These are phyloP conservation scores for Amphibolis antarctica DNA, from an alignment of 106 monocot genomes.

Conservation along the genomic window DNA sequence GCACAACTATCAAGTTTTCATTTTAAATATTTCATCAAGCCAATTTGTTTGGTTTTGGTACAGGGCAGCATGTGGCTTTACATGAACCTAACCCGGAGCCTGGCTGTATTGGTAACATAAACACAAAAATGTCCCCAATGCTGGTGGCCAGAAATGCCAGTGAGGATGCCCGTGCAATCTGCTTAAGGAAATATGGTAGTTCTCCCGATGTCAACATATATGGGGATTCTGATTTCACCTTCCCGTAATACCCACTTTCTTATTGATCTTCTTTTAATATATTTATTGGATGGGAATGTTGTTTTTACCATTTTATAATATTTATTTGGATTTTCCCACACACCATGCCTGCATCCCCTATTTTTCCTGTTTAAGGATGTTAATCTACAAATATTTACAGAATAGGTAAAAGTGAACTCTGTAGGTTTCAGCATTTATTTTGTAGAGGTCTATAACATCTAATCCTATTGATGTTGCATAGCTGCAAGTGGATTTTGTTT, in stretches of 20 bases:
- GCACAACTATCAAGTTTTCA: too few relatives aligned
- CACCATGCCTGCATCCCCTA: too few relatives aligned
- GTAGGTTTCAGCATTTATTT: too few relatives aligned
- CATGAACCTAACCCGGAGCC: slow-evolving; percentile 78
- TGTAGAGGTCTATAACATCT: too few relatives aligned
- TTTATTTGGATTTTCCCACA: too few relatives aligned
- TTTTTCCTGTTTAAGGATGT: too few relatives aligned
- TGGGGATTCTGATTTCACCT: slow-evolving; percentile 83
- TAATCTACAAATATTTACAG: too few relatives aligned
- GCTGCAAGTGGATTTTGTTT: too few relatives aligned
- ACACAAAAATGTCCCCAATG: slow-evolving; percentile 80
- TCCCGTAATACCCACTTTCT: slow-evolving; percentile 55
- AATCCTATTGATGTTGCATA: too few relatives aligned
- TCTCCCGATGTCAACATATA: slow-evolving; percentile 84
- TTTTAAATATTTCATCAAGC: neutral
- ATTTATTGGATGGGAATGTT: too few relatives aligned
- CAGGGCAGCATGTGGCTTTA: slow-evolving; percentile 95
- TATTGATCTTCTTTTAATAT: neutral
- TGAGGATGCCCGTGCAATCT: slow-evolving; percentile 84
- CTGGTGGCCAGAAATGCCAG: slow-evolving; percentile 53
- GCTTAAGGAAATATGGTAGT: slow-evolving; percentile 69
- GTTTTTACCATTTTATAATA: too few relatives aligned
- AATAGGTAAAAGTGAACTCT: too few relatives aligned
- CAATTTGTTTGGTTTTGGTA: slow-evolving; percentile 2
- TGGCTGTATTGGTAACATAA: slow-evolving; percentile 74